These are phyloP conservation scores for Candida mesenterica DNA, from an alignment of 1,139 yeast genomes.

Conservation along the genomic window DNA sequence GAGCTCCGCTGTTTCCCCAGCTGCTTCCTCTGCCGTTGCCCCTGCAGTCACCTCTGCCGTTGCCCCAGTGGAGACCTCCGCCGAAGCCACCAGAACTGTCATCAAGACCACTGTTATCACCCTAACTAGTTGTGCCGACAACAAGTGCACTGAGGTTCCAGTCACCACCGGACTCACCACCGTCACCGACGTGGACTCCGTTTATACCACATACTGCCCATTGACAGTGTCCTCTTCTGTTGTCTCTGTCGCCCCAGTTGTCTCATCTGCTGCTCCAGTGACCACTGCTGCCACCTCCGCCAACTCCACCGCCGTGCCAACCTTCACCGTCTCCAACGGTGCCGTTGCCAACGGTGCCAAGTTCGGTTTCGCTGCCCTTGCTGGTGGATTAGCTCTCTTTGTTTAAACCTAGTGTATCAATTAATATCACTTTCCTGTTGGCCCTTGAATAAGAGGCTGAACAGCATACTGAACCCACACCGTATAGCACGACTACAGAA, in stretches of 20 bases:
- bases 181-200: constrained; percentile 25
- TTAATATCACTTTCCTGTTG: too few relatives aligned
- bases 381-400: constrained; percentile 1
- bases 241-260: neutral
- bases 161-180: constrained; percentile 43
- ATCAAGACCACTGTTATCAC: constrained; percentile 29
- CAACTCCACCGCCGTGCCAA: too few relatives aligned
- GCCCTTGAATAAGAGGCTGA: too few relatives aligned
- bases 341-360: too few relatives aligned
- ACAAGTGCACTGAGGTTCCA: constrained; percentile 33
- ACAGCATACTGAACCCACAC: too few relatives aligned
- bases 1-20: constrained; percentile 8
- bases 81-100: constrained; percentile 1
- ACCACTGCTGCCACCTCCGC: neutral
- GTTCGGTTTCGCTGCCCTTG: too few relatives aligned
- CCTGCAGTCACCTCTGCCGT: constrained; percentile 1
- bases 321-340: too few relatives aligned
- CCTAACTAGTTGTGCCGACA: constrained; percentile 45
- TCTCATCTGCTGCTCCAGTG: neutral
- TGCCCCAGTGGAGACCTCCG: constrained; percentile 2
- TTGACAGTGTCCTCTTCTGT: constrained; percentile 12
- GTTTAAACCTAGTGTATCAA: too few relatives aligned
- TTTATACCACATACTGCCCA: constrained; percentile 18
- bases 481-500: too few relatives aligned
- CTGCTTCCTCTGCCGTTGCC: constrained; percentile 5